Conservation (phyloP, 2,329 filamentous ascomycete species). For the Penicillium thymicola region DNA sequence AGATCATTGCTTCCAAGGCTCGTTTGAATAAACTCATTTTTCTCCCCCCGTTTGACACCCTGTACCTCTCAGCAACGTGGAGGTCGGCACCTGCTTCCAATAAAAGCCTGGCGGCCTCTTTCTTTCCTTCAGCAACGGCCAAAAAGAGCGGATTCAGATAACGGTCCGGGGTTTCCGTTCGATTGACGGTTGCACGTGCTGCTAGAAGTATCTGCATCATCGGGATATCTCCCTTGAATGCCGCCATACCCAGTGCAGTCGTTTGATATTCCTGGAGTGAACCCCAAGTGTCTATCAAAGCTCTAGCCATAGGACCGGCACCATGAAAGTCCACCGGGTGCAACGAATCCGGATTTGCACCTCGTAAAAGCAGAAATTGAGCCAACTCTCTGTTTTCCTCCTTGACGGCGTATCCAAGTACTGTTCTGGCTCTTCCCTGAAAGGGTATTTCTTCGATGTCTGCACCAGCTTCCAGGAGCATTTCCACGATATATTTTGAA, state of each 20-base stretch:
- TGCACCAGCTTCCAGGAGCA: neutral
- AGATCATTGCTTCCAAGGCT: neutral
- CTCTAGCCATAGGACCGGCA: too few relatives aligned
- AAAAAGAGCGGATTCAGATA: neutral
- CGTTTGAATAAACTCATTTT: neutral
- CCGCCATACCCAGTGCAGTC: neutral
- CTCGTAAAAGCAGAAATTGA: neutral
- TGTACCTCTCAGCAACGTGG: neutral
- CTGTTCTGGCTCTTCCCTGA: neutral
- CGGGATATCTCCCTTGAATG: neutral
- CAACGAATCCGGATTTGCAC: neutral
- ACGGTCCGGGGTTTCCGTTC: too few relatives aligned
- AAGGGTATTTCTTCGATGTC: neutral
- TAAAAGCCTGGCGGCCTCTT: neutral
- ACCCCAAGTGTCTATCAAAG: too few relatives aligned
- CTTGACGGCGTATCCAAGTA: neutral
- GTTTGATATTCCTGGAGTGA: neutral
- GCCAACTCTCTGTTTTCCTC: too few relatives aligned
- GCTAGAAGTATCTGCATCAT: neutral
- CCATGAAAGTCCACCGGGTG: neutral
- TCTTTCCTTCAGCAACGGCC: neutral
- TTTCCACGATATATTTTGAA: neutral
- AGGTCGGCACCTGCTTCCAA: neutral
- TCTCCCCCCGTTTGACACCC: accelerated
- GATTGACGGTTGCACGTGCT: neutral